Evolutionary conservation across 2,329 filamentous ascomycete genomes (phyloP), one percentile per base, ranked within the genome.

Genomic region (Nigrospora sphaerica): DNA sequence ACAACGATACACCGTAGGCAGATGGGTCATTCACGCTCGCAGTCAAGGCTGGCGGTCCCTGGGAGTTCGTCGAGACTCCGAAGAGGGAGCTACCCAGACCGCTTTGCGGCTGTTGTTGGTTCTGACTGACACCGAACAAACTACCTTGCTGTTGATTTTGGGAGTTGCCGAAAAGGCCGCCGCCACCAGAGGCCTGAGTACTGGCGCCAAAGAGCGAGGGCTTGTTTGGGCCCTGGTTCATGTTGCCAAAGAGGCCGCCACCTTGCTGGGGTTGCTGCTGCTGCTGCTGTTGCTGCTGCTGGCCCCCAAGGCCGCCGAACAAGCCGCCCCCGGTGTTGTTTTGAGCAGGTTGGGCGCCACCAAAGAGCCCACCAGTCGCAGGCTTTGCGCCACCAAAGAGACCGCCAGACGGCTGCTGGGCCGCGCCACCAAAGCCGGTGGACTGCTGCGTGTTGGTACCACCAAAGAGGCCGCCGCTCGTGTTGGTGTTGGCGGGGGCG

Each of bases 1-100:
- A 97, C 17, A 98, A 77, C 1, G 89, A 88, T 45, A 88, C 90
- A 36, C 93, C 93, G 60, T 95, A 98, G 0, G 95, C 92, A 44
- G 87, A 89, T n/a, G 83, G 75, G 53, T 92, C 89, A 49, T 82
- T 83, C 46, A 95, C 79, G 50, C 88, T 93, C 6, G 90, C 84
- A 32, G 86, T 89, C 48, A 95, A 71, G 16, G 77, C 70, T 58
- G 86, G 81, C n/a, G 78, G 78, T 10, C 66, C 66, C 47, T 69
- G 67, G 32, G 61, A 62, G 44, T 68, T 67, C 50, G 77, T 74
- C 1, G 74, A 73, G 49, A 64, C 72, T 17, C 80, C 79, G 42
- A 88, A 79, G 3, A 88, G 59, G 0, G 83, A 85, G 48, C 67
- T 69, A 18, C 77, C 73, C 42, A 73, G 59, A 6, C 62, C 52